Evolutionary conservation across 169 alveolate genomes (phyloP), one percentile per base, ranked within the genome.

Genomic region (Plasmodium cynomolgi): DNA sequence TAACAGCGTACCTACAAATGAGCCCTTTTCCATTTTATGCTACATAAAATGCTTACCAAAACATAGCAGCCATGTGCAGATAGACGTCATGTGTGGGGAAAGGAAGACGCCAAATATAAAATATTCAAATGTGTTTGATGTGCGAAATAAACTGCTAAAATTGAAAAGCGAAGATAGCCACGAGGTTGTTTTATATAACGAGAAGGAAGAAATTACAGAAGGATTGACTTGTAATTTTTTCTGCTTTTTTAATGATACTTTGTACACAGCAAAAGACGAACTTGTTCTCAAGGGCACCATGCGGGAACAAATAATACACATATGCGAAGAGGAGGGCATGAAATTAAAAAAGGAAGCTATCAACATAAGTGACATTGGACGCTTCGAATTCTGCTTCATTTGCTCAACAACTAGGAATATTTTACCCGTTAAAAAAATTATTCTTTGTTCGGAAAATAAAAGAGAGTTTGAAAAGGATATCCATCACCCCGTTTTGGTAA

Each of bases 371-470:
- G 91, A 90, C 37, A 50, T 90, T 90, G 84, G 72, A n/a, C 82
- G 37, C 34, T 90, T 90, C 37, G 94, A 90, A 62, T 90, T 90
- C 75, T 90, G 91, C 83, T 90, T 90, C 74, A 81, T 90, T 62
- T 80, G 94, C 33, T 90, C 94, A 1, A 90, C 94, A 90, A 90
- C 81, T 81, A 90, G 94, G 41, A 90, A 90, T 44, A 90, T 90
- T 37, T 62, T 79, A 44, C 94, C 94, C 33, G 73, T 90, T 68
- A 80, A 71, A 81, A 90, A 90, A 81, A 79, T 90, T 34, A 90
- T 50, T 11, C 91, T 90, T 20, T 90, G 34, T 81, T 58, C 94
- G 33, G 91, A 62, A 37, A 72, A 62, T 26, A 81, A 13, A 34
- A 62, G 50, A 81, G 23, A 73, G 74, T 90, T 80, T 90, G 94